phyloP scores from a whole-genome alignment of 2,329 filamentous ascomycete genomes.

The Shiraia sp. region DNA sequence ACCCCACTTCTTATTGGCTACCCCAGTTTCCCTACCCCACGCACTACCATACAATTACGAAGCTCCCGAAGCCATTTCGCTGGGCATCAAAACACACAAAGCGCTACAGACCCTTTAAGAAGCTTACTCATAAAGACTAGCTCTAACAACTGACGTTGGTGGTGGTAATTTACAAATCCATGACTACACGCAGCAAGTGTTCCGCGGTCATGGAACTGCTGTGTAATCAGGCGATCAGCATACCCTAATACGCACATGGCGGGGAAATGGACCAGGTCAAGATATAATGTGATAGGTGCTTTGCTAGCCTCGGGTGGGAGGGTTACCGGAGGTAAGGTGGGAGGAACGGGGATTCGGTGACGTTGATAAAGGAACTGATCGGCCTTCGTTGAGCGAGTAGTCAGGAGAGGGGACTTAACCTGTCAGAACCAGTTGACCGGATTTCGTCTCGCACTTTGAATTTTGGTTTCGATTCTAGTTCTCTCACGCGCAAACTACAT shows the following conservation, averaged over 20 bases:
- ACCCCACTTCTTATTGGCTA: slow-evolving; percentile 12
- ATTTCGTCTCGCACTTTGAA: not conserved
- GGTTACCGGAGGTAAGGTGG: not conserved
- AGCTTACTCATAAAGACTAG: not conserved
- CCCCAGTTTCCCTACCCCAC: too few species aligned
- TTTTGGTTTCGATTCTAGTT: not conserved
- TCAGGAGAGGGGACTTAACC: not conserved
- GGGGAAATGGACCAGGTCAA: slow-evolving; percentile 8
- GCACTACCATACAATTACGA: too few species aligned
- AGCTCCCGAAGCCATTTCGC: slow-evolving; percentile 2
- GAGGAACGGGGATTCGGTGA: slow-evolving; percentile 3
- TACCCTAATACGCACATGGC: slow-evolving; percentile 13
- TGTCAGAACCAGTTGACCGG: not conserved
- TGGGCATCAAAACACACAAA: slow-evolving; percentile 5
- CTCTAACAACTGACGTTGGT: not conserved
- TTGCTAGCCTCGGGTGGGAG: slow-evolving; percentile 17
- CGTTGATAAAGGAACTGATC: not conserved
- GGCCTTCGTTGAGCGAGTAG: not conserved
- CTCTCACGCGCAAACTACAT: not conserved
- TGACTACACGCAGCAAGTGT: not conserved
- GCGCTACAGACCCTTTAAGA: not conserved
- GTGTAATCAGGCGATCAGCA: slow-evolving; percentile 13
- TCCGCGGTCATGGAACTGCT: not conserved
- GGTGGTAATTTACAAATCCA: not conserved
- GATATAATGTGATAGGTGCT: slow-evolving; percentile 9